These are phyloP conservation scores for Eucalyptus microcorys DNA, from an alignment of 345 rosid species.

Conservation along the genomic window DNA sequence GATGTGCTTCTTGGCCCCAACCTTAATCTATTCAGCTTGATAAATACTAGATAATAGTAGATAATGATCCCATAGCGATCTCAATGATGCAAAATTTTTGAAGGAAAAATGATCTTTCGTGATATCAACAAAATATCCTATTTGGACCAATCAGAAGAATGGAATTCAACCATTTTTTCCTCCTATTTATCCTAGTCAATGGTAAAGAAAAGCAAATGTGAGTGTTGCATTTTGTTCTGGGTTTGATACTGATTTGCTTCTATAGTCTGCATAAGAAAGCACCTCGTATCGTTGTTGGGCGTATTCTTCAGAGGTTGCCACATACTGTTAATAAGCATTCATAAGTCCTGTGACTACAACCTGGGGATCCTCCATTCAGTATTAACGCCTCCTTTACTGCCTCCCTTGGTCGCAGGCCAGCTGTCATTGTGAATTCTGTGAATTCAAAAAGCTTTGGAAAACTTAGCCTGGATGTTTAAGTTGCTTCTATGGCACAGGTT, in stretches of 20 bases:
- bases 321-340: slow-evolving; percentile 33
- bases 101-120: neutral
- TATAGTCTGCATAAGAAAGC: neutral
- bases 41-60: neutral
- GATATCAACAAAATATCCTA: neutral
- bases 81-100: neutral
- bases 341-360: slow-evolving; percentile 41
- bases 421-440: slow-evolving; percentile 47
- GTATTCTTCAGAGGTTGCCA: slow-evolving; percentile 41
- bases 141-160: neutral
- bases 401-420: slow-evolving; percentile 37
- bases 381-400: slow-evolving; percentile 39
- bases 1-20: neutral
- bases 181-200: neutral
- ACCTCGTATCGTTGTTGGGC: slow-evolving; percentile 35
- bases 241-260: neutral
- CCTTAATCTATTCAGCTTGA: neutral
- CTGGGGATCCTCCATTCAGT: slow-evolving; percentile 19
- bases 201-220: neutral
- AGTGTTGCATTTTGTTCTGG: neutral
- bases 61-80: neutral
- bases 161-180: neutral
- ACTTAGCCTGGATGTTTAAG: neutral
- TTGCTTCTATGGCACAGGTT: neutral
- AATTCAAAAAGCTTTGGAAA: neutral